Base-by-base conservation (phyloP, 805 yeast genomes). In the Candida golubevii region DNA sequence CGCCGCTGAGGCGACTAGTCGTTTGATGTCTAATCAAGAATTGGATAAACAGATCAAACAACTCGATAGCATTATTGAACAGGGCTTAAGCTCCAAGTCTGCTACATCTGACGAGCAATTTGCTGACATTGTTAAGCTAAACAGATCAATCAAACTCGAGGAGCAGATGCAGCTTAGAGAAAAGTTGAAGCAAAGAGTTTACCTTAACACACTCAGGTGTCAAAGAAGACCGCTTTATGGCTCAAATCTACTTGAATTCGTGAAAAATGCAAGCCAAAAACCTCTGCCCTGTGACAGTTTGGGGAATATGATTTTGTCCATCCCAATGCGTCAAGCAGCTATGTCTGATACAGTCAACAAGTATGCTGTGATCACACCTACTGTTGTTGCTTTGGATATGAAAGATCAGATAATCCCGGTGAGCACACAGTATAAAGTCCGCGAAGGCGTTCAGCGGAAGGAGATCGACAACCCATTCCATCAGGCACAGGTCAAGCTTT, bases 311-410 rank as follows among this genome's bases (percentile, higher is more conserved):
- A 50, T 57, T 1, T 44, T 58, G 15, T 49, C 60, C 7, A 47
- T 69, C n/a, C 55, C 61, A 3, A 49, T 56, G 31, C 50, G 72
- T 34, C 64, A 56, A 4, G 62, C 59, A 3, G 36, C 48, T 0
- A 69, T 82, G 71, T 60, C 66, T 8, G 80, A 77, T 30, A 58
- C 69, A 0, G 75, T 91, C 46, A 88, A 86, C 35, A 80, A 83
- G 48, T 93, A 74, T 64, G 87, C 95, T 0, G 91, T 87, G 50
- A 77, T 91, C 5, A 93, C 98, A 0, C 99, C 99, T 0, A 71
- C 82, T 3, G 96, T 80, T 4, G 95, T 89, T 2, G 75, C 88
- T 1, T 70, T 86, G 41, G 91, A 89, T 59, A 73, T 83, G 75
- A 73, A 78, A 38, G 78, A 80, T 35, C 63, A 74, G 35, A 46